Evolutionary conservation across 768 basidiomycete genomes (phyloP).

Genomic region (Auricularia sp.): DNA sequence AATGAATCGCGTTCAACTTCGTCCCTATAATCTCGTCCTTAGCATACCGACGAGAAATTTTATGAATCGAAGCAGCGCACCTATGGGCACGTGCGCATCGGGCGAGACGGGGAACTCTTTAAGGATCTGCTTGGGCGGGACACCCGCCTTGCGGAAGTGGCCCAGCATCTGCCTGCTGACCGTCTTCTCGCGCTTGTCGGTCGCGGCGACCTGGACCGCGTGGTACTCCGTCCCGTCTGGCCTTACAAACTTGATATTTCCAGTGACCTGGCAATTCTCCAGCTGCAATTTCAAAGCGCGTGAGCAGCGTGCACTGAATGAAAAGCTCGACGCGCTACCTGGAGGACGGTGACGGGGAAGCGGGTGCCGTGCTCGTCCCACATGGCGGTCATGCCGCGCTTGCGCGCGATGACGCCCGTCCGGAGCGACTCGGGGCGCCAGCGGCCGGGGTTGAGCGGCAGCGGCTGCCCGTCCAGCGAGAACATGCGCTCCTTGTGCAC

Average conservation of each 20-base stretch:
- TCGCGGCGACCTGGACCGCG: constrained; percentile 88
- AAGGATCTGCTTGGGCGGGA: constrained; percentile 73
- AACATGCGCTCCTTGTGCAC: background rate
- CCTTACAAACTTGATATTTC: constrained; percentile 57
- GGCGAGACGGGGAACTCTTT: constrained; percentile 82
- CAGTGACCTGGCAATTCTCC: constrained; percentile 84
- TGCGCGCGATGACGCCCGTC: constrained; percentile 87
- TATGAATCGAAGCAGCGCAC: constrained; percentile 35
- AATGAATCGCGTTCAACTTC: constrained; percentile 82
- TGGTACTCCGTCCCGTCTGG: constrained; percentile 67
- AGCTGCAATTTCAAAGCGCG: constrained; percentile 33
- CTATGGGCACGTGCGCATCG: constrained; percentile 84
- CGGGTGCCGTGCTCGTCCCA: constrained; percentile 87
- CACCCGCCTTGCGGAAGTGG: constrained; percentile 77
- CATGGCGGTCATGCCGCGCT: constrained; percentile 90
- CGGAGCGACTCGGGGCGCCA: constrained; percentile 82
- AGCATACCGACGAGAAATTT: background rate
- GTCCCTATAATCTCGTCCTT: constrained; percentile 48
- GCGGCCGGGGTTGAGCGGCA: background rate
- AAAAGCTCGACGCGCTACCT: constrained; percentile 42
- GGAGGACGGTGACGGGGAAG: constrained; percentile 87
- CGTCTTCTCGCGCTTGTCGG: constrained; percentile 60
- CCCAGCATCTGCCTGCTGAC: constrained; percentile 76
- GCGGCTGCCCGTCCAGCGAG: background rate
- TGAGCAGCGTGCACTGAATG: background rate